Conservation (phyloP, 2,329 filamentous ascomycete species). For the Hawksworthiomyces lignivorus region DNA sequence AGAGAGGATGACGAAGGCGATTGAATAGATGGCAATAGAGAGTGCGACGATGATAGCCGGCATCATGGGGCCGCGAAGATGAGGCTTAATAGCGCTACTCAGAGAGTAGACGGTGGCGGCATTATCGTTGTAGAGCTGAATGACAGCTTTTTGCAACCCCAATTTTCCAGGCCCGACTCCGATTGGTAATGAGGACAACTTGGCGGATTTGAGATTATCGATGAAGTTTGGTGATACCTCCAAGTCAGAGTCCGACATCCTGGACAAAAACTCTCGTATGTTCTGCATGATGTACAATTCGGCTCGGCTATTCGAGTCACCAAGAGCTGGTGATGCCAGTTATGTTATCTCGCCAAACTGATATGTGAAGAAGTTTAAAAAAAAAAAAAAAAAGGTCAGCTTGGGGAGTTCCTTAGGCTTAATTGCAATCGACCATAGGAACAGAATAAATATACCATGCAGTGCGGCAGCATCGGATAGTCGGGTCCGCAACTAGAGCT, state of each 20-base stretch:
- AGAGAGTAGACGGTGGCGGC: background rate
- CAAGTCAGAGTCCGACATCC: background rate
- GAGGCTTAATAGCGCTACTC: background rate
- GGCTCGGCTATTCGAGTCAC: background rate
- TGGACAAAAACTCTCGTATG: background rate
- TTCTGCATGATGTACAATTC: constrained; percentile 1
- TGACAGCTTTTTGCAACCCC: background rate
- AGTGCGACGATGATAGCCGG: constrained; percentile 4
- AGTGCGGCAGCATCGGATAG: too few relatives aligned
- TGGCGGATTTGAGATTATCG: constrained; percentile 1
- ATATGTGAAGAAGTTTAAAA: too few relatives aligned
- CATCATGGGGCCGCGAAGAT: constrained; percentile 3
- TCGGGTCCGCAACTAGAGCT: too few relatives aligned
- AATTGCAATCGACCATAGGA: too few relatives aligned
- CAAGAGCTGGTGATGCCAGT: too few relatives aligned
- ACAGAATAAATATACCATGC: too few relatives aligned
- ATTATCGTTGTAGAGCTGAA: background rate
- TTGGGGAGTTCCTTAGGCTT: too few relatives aligned
- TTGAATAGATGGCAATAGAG: too few relatives aligned
- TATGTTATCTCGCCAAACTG: too few relatives aligned
- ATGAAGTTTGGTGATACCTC: background rate
- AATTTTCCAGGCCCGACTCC: background rate
- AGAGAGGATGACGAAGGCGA: too few relatives aligned
- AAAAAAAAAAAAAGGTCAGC: too few relatives aligned
- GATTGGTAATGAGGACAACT: background rate